phyloP scores from a whole-genome alignment of 2,329 filamentous ascomycete species.

The Akanthomyces muscarius region DNA sequence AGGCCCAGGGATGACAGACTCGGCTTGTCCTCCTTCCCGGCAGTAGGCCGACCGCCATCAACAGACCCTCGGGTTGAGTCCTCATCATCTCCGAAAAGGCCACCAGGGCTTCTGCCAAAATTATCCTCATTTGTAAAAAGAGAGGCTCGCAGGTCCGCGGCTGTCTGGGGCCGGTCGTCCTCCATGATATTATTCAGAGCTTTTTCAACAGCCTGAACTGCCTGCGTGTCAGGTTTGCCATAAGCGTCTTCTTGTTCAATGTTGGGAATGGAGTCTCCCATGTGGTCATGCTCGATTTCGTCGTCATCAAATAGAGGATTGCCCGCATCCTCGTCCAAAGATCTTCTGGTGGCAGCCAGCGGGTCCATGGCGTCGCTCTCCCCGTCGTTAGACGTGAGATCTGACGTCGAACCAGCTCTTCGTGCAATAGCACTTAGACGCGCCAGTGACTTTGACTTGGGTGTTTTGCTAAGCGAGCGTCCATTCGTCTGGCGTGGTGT shows the following conservation, averaged over 20 bases:
- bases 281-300: slow-evolving; percentile 65
- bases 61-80: slow-evolving; percentile 60
- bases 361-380: slow-evolving; percentile 39
- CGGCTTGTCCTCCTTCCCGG: slow-evolving; percentile 58
- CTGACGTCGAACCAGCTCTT: slow-evolving; percentile 45
- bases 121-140: slow-evolving; percentile 50
- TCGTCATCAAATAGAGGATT: slow-evolving; percentile 76
- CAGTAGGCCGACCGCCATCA: slow-evolving; percentile 43
- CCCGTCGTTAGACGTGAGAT: slow-evolving; percentile 38
- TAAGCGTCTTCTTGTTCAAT: slow-evolving; percentile 63
- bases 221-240: slow-evolving; percentile 64
- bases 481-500: neutral
- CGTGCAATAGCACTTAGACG: slow-evolving; percentile 41
- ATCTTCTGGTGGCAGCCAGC: slow-evolving; percentile 52
- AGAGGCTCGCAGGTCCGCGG: slow-evolving; percentile 62
- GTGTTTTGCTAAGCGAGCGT: slow-evolving; percentile 34
- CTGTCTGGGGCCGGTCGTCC: slow-evolving; percentile 61
- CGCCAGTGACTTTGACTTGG: slow-evolving; percentile 42
- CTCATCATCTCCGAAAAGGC: slow-evolving; percentile 51
- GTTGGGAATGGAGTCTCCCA: slow-evolving; percentile 70
- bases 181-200: slow-evolving; percentile 91
- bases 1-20: slow-evolving; percentile 89
- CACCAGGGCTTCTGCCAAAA: slow-evolving; percentile 44
- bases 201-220: slow-evolving; percentile 89
- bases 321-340: slow-evolving; percentile 59